These are phyloP conservation scores for Fusarium azukiicola DNA, from an alignment of 2,329 filamentous ascomycete species.

Conservation along the genomic window DNA sequence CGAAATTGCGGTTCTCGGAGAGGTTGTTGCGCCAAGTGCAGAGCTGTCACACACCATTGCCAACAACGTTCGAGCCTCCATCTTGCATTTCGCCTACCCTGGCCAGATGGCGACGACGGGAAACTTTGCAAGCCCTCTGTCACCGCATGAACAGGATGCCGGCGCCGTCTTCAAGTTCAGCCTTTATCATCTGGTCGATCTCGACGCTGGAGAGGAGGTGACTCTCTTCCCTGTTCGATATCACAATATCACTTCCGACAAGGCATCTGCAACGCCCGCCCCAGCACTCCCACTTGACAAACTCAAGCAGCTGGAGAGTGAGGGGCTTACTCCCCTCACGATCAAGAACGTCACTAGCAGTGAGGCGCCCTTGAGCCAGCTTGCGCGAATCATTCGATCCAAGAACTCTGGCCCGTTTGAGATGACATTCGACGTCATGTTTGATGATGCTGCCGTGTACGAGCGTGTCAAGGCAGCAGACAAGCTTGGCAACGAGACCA, in stretches of 20 bases:
- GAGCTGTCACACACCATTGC: slow-evolving; percentile 66
- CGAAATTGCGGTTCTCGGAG: slow-evolving; percentile 70
- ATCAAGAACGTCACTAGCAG: slow-evolving; percentile 36
- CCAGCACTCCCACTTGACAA: neutral
- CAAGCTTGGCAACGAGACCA: slow-evolving; percentile 61
- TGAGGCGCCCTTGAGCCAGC: slow-evolving; percentile 12
- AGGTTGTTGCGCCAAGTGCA: slow-evolving; percentile 68
- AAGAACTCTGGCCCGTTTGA: slow-evolving; percentile 75
- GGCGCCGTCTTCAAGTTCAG: slow-evolving; percentile 66
- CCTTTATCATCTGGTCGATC: slow-evolving; percentile 71
- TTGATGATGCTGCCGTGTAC: slow-evolving; percentile 62
- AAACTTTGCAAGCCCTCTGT: slow-evolving; percentile 65
- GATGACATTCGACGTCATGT: slow-evolving; percentile 74
- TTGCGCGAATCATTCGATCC: slow-evolving; percentile 67
- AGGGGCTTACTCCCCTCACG: slow-evolving; percentile 1
- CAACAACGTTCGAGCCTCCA: slow-evolving; percentile 63
- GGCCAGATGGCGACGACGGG: slow-evolving; percentile 72
- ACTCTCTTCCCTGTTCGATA: slow-evolving; percentile 1
- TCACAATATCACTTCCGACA: neutral
- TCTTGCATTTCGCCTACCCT: slow-evolving; percentile 69
- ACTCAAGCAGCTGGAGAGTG: slow-evolving; percentile 8
- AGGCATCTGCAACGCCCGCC: neutral
- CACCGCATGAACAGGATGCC: slow-evolving; percentile 50
- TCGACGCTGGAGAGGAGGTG: slow-evolving; percentile 49
- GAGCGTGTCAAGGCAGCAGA: slow-evolving; percentile 58